These are phyloP conservation scores for Gillenia trifoliata DNA, from an alignment of 306 rosid genomes.

Conservation along the genomic window DNA sequence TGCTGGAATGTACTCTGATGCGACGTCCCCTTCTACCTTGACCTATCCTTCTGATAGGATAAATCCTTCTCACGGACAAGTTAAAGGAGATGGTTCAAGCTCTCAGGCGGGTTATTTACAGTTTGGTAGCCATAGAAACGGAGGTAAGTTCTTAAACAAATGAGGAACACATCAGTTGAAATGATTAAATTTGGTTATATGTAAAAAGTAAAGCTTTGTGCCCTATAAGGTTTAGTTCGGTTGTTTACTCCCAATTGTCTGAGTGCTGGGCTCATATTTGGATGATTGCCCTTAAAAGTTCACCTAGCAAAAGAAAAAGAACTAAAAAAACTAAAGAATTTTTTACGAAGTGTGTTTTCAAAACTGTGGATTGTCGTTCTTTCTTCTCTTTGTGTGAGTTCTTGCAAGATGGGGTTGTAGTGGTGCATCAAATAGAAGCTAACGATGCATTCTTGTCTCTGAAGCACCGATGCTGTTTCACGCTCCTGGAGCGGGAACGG, in stretches of 20 bases:
- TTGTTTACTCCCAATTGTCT: not conserved
- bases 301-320: not conserved
- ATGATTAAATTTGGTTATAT: not conserved
- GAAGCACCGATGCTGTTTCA: too few relatives aligned
- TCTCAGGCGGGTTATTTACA: slow-evolving; percentile 45
- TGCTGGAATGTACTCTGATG: slow-evolving; percentile 43
- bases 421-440: not conserved
- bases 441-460: not conserved
- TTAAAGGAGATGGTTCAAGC: slow-evolving; percentile 26
- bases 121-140: slow-evolving; percentile 62
- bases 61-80: slow-evolving; percentile 19
- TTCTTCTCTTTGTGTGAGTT: not conserved
- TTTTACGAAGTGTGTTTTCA: not conserved
- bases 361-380: not conserved
- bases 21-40: slow-evolving; percentile 23
- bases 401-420: not conserved
- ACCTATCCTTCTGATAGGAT: slow-evolving; percentile 19
- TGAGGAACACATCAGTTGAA: not conserved
- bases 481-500: too few relatives aligned
- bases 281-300: not conserved
- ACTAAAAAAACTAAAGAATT: too few relatives aligned
- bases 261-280: not conserved
- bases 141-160: slow-evolving; percentile 42
- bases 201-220: not conserved
- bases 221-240: not conserved